Evolutionary conservation across 768 basidiomycete species (phyloP).

Genomic region (Mycena venus): DNA sequence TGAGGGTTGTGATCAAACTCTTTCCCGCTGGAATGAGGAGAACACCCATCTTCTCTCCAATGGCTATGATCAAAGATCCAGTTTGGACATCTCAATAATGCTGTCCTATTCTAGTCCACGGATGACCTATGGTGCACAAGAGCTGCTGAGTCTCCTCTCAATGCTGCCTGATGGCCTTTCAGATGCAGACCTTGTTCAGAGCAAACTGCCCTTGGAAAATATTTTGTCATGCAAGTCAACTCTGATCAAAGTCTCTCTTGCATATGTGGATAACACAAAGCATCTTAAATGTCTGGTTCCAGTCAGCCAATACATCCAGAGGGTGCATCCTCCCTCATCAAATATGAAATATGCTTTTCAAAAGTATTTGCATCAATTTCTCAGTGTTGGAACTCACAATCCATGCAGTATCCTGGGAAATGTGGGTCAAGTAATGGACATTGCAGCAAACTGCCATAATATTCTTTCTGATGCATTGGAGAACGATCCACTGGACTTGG

Average conservation of each 20-base stretch:
- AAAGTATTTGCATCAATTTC: neutral
- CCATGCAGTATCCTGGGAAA: neutral
- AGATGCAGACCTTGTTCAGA: neutral
- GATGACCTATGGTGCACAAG: neutral
- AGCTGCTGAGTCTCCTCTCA: no score
- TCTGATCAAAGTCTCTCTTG: neutral
- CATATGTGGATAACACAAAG: no score
- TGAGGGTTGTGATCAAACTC: neutral
- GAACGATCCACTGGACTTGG: neutral
- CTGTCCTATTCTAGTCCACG: neutral
- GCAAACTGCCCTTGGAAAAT: neutral
- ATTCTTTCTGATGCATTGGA: neutral
- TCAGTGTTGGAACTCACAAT: neutral
- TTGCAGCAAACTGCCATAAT: neutral
- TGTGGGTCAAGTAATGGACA: neutral
- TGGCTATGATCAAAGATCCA: no score
- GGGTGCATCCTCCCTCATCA: neutral
- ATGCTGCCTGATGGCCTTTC: neutral
- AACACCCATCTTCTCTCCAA: no score
- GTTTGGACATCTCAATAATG: conserved; percentile 2
- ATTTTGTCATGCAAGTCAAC: neutral
- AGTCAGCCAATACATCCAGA: neutral
- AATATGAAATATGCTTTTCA: neutral
- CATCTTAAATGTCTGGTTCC: no score
- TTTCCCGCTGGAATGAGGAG: neutral